phyloP scores from a whole-genome alignment of 495 filamentous ascomycete species.

The Aspergillus asperescens region DNA sequence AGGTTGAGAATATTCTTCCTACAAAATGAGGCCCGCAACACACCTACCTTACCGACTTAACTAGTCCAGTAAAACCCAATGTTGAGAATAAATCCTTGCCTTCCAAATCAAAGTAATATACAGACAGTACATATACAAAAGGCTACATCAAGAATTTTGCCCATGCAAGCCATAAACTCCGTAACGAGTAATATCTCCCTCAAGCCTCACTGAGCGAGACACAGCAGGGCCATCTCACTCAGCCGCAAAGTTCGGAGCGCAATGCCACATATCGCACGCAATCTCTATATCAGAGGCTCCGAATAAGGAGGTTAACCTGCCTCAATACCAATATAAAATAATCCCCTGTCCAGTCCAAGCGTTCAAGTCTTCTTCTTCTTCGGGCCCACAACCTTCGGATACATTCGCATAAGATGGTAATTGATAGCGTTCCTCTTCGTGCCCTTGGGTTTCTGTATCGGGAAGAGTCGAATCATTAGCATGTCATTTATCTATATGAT shows the following conservation, averaged over 20 bases:
- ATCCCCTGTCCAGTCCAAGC: background rate
- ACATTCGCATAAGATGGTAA: constrained; percentile 85
- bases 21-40: background rate
- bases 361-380: constrained; percentile 58
- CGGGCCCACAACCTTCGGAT: constrained; percentile 67
- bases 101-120: constrained; percentile 8
- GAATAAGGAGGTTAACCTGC: background rate
- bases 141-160: background rate
- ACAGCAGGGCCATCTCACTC: background rate
- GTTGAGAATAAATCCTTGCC: background rate
- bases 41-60: too few species aligned
- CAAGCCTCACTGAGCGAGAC: background rate
- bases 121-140: constrained; percentile 8
- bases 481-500: too few species aligned
- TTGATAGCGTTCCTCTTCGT: constrained; percentile 83
- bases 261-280: background rate
- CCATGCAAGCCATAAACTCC: constrained; percentile 6
- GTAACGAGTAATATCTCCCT: background rate
- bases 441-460: constrained; percentile 53
- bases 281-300: background rate
- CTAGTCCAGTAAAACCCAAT: background rate
- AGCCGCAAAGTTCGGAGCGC: too few species aligned
- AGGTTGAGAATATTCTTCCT: background rate
- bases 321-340: background rate
- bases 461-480: constrained; percentile 2